Evolutionary conservation across 257 asterid genomes (phyloP).

Genomic region (Leonotis leonurus): DNA sequence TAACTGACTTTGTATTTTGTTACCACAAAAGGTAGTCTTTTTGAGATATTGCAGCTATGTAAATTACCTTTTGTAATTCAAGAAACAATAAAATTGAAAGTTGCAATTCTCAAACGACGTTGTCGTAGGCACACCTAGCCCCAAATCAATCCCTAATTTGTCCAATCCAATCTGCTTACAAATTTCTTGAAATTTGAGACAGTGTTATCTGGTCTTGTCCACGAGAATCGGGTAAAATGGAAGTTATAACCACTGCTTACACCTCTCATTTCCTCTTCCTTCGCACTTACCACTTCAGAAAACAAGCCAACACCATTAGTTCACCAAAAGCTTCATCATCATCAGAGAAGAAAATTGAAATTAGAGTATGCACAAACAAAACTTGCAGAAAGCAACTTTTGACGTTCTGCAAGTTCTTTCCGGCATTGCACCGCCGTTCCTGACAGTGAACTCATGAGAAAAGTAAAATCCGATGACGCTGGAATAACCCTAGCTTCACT

Average conservation of each 20-base stretch:
- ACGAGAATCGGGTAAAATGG: constrained; percentile 17
- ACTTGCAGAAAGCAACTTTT: constrained; percentile 72
- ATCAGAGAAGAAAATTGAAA: constrained; percentile 29
- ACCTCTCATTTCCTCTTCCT: constrained; percentile 19
- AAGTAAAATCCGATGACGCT: too few species aligned
- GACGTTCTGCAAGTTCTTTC: constrained; percentile 60
- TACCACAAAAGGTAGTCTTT: too few species aligned
- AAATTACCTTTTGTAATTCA: too few species aligned
- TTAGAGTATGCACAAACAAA: constrained; percentile 68
- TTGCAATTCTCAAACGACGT: too few species aligned
- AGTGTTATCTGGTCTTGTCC: too few species aligned
- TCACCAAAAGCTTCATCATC: constrained; percentile 15
- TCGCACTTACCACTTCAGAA: constrained; percentile 3
- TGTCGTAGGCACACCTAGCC: neutral
- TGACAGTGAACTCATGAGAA: constrained; percentile 61
- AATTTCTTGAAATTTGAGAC: constrained; percentile 6
- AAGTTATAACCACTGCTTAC: neutral
- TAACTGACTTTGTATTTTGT: too few species aligned
- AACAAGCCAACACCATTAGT: neutral
- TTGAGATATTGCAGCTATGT: too few species aligned
- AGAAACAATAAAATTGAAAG: too few species aligned
- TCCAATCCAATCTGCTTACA: neutral
- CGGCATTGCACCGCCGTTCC: constrained; percentile 66
- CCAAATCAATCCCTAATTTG: constrained; percentile 24
- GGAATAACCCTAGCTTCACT: too few species aligned